Conservation (phyloP, 1,284 basidiomycete genomes). For the Entoloma clypeatum region DNA sequence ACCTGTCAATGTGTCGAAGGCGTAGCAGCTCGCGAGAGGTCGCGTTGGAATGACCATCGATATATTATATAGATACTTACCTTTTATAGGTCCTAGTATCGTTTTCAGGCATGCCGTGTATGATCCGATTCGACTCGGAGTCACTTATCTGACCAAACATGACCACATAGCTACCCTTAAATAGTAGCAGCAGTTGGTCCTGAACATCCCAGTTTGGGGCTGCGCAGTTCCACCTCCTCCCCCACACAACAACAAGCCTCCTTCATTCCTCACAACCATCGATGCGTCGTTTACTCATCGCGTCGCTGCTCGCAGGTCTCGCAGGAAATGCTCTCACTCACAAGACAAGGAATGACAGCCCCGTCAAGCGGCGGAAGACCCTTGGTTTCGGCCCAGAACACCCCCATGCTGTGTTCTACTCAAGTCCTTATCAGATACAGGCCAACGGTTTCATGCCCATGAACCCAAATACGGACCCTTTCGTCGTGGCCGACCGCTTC, state of each 20-base stretch:
- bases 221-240: no score
- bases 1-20: no score
- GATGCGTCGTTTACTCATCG: conserved; percentile 40
- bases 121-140: no score
- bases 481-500: conserved; percentile 59
- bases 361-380: conserved; percentile 60
- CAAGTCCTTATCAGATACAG: conserved; percentile 44
- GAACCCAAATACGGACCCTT: conserved; percentile 41
- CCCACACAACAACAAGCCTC: background rate
- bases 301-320: conserved; percentile 39
- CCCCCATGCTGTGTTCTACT: conserved; percentile 65
- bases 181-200: no score
- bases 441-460: conserved; percentile 39
- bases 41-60: no score
- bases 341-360: conserved; percentile 27
- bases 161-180: no score
- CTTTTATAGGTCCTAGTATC: no score
- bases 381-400: conserved; percentile 76
- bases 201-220: no score
- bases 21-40: no score
- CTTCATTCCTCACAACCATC: background rate
- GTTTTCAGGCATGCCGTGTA: no score
- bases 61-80: no score
- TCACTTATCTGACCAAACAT: no score
- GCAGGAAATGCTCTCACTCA: conserved; percentile 37